Evolutionary conservation across 495 filamentous ascomycete species (phyloP), one percentile per base, ranked within the genome.

Genomic region (Trichoderma reesei): DNA sequence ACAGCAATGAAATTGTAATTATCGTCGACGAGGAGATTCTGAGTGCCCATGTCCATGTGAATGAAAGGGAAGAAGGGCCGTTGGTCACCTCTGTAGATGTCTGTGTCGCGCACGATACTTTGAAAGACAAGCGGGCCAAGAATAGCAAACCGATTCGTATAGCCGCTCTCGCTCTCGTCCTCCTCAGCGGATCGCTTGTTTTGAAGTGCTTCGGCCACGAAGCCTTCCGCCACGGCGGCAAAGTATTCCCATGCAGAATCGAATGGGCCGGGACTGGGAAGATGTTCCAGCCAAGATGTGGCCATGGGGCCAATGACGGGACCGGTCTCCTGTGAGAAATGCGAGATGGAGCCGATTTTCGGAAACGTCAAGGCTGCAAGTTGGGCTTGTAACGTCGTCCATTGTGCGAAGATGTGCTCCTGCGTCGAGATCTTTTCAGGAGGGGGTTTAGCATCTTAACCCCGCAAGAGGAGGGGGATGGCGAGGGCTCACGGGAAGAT

Each of bases 11-110:
- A 65, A 48, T 72, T 67, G 64, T 68, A 71, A 18, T 65, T 16
- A 36, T 67, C 61, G 42, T 70, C 72, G 56, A 73, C 64, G 10
- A 74, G 68, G 13, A 73, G 63, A 65, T 74, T 72, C 63, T 74
- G 72, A 44, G 64, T 66, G 18, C 66, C 73, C 8, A 74, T 61
- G 34, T 74, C 73, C 68, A 71, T 39, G 3, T 39, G 38, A 1
- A 1, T 39, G 1, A 39, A 39, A 2, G 6, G 38, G 11, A 39
- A 39, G 11, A 39, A 39, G 1, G 38, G 38, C 11, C 38, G 1
- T 11, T 39, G 38, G 38, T 7, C 11, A 11, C 38, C 11, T 39
- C 71, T 39, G 7, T 31, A 60, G 5, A 60, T 20, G 4, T 18
- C 26, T 6, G 56, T 60, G 3, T 60, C 26, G 56, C 56, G 56